Conservation (phyloP, 2,329 filamentous ascomycete genomes). For the Sarocladium oryzae region DNA sequence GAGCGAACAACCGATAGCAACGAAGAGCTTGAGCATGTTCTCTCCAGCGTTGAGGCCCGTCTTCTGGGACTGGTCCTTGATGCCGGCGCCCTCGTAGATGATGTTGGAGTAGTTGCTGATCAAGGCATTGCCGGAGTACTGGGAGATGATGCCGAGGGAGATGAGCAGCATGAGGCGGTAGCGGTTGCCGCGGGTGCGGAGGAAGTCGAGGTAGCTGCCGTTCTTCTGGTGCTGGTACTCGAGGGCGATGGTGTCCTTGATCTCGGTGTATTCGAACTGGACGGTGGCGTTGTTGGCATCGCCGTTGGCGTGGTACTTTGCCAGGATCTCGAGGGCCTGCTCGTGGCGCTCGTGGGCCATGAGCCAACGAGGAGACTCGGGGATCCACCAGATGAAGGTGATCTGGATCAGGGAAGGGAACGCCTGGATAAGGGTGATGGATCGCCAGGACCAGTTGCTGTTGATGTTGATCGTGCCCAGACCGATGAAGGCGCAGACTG, state of each 20-base stretch:
- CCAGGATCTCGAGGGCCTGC: slow-evolving; percentile 23
- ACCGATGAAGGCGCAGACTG: slow-evolving; percentile 52
- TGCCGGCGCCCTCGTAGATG: slow-evolving; percentile 30
- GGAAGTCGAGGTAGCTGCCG: slow-evolving; percentile 21
- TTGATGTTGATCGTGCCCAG: slow-evolving; percentile 54
- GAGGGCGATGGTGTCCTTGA: slow-evolving; percentile 11
- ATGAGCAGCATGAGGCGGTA: slow-evolving; percentile 12
- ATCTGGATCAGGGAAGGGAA: slow-evolving; percentile 57
- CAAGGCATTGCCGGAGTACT: slow-evolving; percentile 20
- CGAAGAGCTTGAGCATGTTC: slow-evolving; percentile 20
- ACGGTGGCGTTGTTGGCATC: slow-evolving; percentile 43
- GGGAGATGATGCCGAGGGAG: slow-evolving; percentile 18
- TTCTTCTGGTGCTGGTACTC: slow-evolving; percentile 8
- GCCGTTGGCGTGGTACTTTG: slow-evolving; percentile 54
- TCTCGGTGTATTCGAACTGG: slow-evolving; percentile 15
- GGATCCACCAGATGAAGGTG: slow-evolving; percentile 43
- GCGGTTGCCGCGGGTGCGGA: slow-evolving; percentile 14
- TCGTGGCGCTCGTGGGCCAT: slow-evolving; percentile 31
- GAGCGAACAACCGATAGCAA: slow-evolving; percentile 20
- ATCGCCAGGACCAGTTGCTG: slow-evolving; percentile 61
- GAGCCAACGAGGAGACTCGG: slow-evolving; percentile 57
- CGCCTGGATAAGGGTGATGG: slow-evolving; percentile 56
- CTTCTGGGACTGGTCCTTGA: slow-evolving; percentile 28
- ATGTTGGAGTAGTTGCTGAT: slow-evolving; percentile 29
- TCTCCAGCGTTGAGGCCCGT: slow-evolving; percentile 15